Percentiles rank a stretch among this genome's conserved stretches.
Conservation (phyloP, 495 filamentous ascomycete genomes). For the Chaetomium tenue region DNA sequence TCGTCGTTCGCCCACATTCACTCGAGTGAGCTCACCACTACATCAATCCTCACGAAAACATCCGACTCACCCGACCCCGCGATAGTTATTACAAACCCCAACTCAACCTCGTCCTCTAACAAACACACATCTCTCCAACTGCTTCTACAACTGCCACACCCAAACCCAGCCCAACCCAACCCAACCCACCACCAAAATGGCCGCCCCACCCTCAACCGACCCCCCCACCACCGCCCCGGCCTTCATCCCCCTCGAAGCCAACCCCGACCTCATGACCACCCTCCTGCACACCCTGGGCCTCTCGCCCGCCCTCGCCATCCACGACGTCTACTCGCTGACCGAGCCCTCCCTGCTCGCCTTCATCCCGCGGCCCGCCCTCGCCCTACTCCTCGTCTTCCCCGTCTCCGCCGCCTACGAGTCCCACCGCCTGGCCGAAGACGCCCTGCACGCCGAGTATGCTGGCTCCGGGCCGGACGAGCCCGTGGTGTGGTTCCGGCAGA, state of each 20-base stretch:
- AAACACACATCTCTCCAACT: background rate
- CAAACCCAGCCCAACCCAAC: background rate
- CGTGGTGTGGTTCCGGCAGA: conserved; percentile 82
- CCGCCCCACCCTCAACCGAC: conserved; percentile 33
- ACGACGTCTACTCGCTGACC: conserved; percentile 81
- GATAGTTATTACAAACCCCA: background rate
- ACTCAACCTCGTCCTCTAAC: background rate
- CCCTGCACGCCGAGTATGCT: conserved; percentile 45
- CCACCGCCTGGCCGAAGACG: conserved; percentile 63
- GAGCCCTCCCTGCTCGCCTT: conserved; percentile 75
- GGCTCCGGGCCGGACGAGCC: conserved; percentile 49
- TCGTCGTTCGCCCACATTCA: background rate
- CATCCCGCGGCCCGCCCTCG: conserved; percentile 78
- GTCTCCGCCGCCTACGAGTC: conserved; percentile 68
- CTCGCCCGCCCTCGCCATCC: conserved; percentile 61
- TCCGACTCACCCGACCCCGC: background rate
- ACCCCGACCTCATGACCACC: conserved; percentile 76
- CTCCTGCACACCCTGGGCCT: conserved; percentile 76
- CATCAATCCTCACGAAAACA: background rate
- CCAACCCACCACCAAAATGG: conserved; percentile 28
- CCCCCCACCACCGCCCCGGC: conserved; percentile 36
- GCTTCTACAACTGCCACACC: background rate
- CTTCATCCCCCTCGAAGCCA: conserved; percentile 57
- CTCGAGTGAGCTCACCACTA: background rate
- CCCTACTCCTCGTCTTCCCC: conserved; percentile 83